A percentile compares a stretch with the other conserved stretches of the same genome.
These are phyloP conservation scores for apple (Malus domestica) DNA, from an alignment of 306 rosid genomes.

Conservation along the genomic window DNA sequence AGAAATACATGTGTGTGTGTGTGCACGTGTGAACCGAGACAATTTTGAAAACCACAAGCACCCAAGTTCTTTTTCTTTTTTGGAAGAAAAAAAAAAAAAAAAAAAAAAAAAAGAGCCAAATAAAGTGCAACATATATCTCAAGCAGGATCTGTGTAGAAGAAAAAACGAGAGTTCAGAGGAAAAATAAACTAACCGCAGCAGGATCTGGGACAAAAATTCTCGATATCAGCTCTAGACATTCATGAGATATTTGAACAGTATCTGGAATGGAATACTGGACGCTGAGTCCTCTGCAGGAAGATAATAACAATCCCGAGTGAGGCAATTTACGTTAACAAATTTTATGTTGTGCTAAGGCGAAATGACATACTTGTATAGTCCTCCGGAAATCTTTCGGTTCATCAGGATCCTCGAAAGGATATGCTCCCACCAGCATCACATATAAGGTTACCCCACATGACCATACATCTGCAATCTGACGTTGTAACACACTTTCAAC, in stretches of 20 bases:
- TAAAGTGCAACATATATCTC: background rate
- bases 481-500: constrained; percentile 15
- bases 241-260: constrained; percentile 58
- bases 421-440: constrained; percentile 88
- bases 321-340: constrained; percentile 18
- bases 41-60: too few species aligned
- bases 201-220: constrained; percentile 80
- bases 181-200: constrained; percentile 40
- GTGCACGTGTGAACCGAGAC: background rate
- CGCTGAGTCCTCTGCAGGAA: constrained; percentile 64
- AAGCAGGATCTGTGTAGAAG: background rate
- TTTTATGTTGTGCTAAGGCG: constrained; percentile 5
- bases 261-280: constrained; percentile 84
- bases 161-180: background rate
- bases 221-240: constrained; percentile 67
- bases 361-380: constrained; percentile 66
- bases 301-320: constrained; percentile 22
- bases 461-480: constrained; percentile 96
- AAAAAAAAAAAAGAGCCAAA: too few species aligned
- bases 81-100: too few species aligned
- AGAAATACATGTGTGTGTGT: background rate
- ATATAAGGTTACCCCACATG: constrained; percentile 89
- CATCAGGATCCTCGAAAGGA: constrained; percentile 91
- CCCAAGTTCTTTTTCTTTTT: too few species aligned
- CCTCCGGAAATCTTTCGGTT: constrained; percentile 79